Conservation (phyloP, 1,284 basidiomycete species). For the Fomes fomentarius region DNA sequence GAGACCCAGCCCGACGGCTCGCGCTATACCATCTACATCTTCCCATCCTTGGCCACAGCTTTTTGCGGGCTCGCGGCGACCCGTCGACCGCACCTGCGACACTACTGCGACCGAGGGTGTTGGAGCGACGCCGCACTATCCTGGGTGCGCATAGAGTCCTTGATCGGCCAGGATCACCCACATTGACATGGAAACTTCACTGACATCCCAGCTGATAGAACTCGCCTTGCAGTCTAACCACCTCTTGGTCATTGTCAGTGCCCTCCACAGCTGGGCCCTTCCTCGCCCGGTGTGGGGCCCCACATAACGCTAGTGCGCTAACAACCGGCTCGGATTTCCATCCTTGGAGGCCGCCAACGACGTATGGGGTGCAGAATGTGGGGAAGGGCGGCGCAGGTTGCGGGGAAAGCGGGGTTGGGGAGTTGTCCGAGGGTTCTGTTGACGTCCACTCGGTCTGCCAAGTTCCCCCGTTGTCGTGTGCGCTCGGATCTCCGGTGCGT, state of each 20-base stretch:
- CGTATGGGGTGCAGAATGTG: not conserved
- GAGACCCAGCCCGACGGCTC: not conserved
- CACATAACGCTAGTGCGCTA: not conserved
- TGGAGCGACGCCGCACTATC: not conserved
- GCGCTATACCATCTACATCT: not conserved
- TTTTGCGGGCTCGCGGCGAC: not conserved
- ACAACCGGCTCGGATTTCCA: not conserved
- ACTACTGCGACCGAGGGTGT: not conserved
- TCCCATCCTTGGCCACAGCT: too few species aligned
- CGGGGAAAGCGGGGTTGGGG: not conserved
- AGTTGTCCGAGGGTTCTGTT: slow-evolving; percentile 14
- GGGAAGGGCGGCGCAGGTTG: not conserved
- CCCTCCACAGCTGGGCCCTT: too few species aligned
- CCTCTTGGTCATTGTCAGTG: too few species aligned
- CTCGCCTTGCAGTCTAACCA: slow-evolving; percentile 1
- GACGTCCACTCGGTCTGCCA: slow-evolving; percentile 7
- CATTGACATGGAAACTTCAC: not conserved
- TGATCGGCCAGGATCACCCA: not conserved
- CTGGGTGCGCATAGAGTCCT: not conserved
- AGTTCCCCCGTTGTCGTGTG: slow-evolving; percentile 1
- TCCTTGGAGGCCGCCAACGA: not conserved
- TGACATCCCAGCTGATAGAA: not conserved
- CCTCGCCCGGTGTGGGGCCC: too few species aligned
- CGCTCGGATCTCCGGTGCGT: slow-evolving; percentile 22
- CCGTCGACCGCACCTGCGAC: not conserved